Evolutionary conservation across 2,329 filamentous ascomycete genomes (phyloP).

Genomic region (Ophiostoma sp.): DNA sequence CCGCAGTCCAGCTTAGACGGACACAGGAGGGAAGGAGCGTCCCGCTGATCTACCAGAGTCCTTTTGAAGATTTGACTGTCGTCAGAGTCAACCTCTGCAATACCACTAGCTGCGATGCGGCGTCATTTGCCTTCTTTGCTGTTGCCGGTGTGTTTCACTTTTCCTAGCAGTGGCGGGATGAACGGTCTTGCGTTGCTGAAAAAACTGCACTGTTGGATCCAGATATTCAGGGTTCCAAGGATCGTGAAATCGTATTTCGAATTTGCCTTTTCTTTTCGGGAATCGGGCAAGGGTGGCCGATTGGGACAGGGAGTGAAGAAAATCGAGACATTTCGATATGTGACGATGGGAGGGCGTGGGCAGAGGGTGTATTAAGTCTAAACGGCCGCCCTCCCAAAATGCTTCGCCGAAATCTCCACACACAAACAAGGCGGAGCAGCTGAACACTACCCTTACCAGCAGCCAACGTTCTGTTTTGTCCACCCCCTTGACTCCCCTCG

Average conservation of each 20-base stretch:
- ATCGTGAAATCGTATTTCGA: neutral
- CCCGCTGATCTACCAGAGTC: neutral
- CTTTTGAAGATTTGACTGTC: neutral
- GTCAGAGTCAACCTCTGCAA: no score
- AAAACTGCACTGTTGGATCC: neutral
- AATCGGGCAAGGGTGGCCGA: neutral
- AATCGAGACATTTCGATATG: neutral
- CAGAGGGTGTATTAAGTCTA: neutral
- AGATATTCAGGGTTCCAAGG: neutral
- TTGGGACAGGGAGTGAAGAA: neutral
- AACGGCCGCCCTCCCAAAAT: neutral
- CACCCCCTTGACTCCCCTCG: neutral
- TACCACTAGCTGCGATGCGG: neutral
- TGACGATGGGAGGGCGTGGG: neutral
- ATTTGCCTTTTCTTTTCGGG: neutral
- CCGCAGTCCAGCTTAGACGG: neutral
- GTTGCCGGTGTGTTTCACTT: neutral
- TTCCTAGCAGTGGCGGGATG: neutral
- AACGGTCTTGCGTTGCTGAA: neutral
- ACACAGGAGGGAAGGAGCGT: neutral
- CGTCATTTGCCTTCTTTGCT: neutral
- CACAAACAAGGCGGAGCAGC: neutral
- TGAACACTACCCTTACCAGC: neutral
- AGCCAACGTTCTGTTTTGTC: neutral
- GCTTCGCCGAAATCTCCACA: slow-evolving; percentile 6